A percentile compares a stretch with the other conserved stretches of the same genome.
These are phyloP conservation scores for Prunus mira DNA, from an alignment of 306 rosid species.

Conservation along the genomic window DNA sequence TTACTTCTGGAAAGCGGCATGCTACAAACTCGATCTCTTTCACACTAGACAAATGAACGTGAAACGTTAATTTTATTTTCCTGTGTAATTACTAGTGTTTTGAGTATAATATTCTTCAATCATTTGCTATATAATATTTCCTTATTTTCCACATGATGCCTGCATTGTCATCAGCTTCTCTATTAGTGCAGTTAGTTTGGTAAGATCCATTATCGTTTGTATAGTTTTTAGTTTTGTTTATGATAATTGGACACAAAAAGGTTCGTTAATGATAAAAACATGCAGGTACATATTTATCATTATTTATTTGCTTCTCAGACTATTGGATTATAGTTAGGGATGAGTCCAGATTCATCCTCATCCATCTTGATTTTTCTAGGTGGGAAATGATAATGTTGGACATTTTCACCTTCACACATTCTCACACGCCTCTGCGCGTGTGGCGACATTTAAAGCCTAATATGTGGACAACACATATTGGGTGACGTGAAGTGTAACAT, in stretches of 20 bases:
- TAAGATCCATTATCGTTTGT: background rate
- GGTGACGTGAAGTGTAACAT: too few relatives aligned
- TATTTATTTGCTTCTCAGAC: too few relatives aligned
- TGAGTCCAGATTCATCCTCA: too few relatives aligned
- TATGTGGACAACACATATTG: too few relatives aligned
- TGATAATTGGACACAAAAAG: too few relatives aligned
- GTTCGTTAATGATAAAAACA: too few relatives aligned
- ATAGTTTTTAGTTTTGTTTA: background rate
- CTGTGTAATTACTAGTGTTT: background rate
- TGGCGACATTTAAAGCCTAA: too few relatives aligned
- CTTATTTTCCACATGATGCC: background rate
- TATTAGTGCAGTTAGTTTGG: constrained; percentile 5
- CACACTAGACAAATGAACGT: background rate
- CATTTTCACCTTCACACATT: too few relatives aligned
- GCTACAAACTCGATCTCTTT: background rate
- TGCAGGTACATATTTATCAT: too few relatives aligned
- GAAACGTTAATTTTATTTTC: background rate
- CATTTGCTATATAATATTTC: background rate
- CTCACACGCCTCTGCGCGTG: rapidly evolving
- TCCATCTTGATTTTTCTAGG: too few relatives aligned
- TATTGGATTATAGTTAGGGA: too few relatives aligned
- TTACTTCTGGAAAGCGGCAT: background rate
- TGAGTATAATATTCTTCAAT: background rate
- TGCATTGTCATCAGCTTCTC: constrained; percentile 3
- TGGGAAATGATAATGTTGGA: too few relatives aligned